These are phyloP conservation scores for Limonium bicolor DNA, from an alignment of 148 eudicot genomes.

Conservation along the genomic window DNA sequence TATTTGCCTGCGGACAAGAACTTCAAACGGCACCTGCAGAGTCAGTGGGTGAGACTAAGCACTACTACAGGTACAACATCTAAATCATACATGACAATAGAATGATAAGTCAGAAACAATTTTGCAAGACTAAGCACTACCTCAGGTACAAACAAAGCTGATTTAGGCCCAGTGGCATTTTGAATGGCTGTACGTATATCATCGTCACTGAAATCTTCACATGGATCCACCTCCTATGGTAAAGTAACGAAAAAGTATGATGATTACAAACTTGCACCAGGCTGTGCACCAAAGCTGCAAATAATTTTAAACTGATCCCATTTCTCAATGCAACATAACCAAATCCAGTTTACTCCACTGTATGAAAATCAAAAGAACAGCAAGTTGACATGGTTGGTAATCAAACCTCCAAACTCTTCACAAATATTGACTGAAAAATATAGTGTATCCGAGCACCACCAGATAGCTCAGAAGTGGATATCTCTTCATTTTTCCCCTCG, in stretches of 20 bases:
- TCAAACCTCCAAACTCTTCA: conserved; percentile 84
- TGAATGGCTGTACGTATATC: conserved; percentile 94
- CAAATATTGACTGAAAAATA: conserved; percentile 88
- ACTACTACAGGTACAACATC: not conserved
- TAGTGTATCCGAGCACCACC: conserved; percentile 97
- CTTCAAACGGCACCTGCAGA: conserved; percentile 52
- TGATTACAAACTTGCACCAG: conserved; percentile 1
- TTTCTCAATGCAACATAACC: too few relatives aligned
- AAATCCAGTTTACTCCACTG: too few relatives aligned
- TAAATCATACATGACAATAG: not conserved
- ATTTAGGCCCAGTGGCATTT: conserved; percentile 95
- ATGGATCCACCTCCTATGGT: conserved; percentile 90
- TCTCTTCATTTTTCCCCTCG: conserved; percentile 89
- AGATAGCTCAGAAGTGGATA: conserved; percentile 92
- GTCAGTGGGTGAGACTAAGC: not conserved
- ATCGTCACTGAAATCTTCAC: conserved; percentile 90
- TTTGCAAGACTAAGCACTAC: conserved; percentile 25
- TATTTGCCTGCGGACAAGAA: conserved; percentile 45
- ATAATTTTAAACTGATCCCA: too few relatives aligned
- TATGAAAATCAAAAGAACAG: conserved; percentile 1
- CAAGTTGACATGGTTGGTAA: not conserved
- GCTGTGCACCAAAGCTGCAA: not conserved
- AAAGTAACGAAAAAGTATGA: not conserved
- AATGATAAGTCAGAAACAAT: too few relatives aligned
- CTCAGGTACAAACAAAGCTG: conserved; percentile 94